These are phyloP conservation scores for Cercospora sp. DNA, from an alignment of 2,329 filamentous ascomycete species.

Conservation along the genomic window DNA sequence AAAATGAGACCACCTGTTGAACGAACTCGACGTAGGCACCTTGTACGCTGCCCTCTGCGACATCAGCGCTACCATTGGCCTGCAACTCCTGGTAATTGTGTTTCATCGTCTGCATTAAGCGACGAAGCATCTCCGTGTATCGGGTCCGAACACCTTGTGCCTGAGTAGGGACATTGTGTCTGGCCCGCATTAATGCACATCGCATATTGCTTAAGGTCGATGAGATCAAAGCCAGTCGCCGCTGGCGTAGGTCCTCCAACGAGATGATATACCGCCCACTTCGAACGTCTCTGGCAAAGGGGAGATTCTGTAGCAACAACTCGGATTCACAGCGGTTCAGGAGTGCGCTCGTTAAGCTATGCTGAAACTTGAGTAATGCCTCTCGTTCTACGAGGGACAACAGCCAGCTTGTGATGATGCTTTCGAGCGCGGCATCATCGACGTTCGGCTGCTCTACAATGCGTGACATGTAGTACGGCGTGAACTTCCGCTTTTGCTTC, in stretches of 20 bases:
- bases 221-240: conserved; percentile 58
- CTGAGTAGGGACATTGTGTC: conserved; percentile 28
- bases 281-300: conserved; percentile 49
- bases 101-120: conserved; percentile 63
- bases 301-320: conserved; percentile 57
- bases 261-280: conserved; percentile 49
- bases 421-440: conserved; percentile 48
- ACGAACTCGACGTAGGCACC: conserved; percentile 63
- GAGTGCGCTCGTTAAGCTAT: conserved; percentile 56
- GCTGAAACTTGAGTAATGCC: conserved; percentile 62
- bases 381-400: conserved; percentile 59
- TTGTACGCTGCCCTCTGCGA: conserved; percentile 36
- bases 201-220: conserved; percentile 61
- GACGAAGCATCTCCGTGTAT: conserved; percentile 54
- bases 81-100: conserved; percentile 59
- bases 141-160: conserved; percentile 43
- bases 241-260: conserved; percentile 53
- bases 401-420: conserved; percentile 57
- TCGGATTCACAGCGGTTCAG: conserved; percentile 50
- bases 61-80: conserved; percentile 19
- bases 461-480: conserved; percentile 47
- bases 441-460: conserved; percentile 44
- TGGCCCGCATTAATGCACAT: conserved; percentile 39
- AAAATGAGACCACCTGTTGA: conserved; percentile 57
- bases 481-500: conserved; percentile 48